phyloP scores from a whole-genome alignment of 495 filamentous ascomycete genomes.

The Xylaria castorea region DNA sequence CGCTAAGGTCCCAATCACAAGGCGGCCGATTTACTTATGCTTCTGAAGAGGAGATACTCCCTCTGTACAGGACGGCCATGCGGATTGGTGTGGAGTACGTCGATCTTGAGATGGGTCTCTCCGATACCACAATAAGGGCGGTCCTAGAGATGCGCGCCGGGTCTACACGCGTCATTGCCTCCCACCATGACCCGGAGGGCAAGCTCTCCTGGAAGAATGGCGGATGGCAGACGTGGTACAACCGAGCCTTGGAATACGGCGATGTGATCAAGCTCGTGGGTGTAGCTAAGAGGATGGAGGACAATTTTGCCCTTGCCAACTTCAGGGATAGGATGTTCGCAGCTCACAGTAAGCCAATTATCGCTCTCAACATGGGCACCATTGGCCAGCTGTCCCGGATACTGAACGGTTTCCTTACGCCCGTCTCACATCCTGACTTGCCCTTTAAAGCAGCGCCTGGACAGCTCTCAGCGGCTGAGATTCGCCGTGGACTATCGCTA shows the following conservation, averaged over 20 bases:
- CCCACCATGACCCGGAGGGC: conserved; percentile 87
- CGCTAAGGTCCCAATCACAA: conserved; percentile 83
- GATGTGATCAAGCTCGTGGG: conserved; percentile 96
- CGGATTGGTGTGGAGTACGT: conserved; percentile 89
- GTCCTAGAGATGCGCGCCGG: conserved; percentile 73
- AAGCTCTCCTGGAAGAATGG: conserved; percentile 85
- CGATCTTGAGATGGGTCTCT: conserved; percentile 90
- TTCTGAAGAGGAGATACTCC: conserved; percentile 68
- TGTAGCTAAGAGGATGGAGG: conserved; percentile 73
- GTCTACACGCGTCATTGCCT: conserved; percentile 84
- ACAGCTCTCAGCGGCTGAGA: conserved; percentile 90
- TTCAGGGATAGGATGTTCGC: conserved; percentile 80
- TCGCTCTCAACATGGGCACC: conserved; percentile 95
- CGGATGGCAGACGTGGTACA: conserved; percentile 87
- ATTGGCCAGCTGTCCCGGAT: conserved; percentile 88
- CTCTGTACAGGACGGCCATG: conserved; percentile 79
- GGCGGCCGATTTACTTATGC: conserved; percentile 88
- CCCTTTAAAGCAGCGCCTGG: conserved; percentile 95
- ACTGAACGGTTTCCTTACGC: conserved; percentile 91
- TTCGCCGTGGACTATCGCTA: conserved; percentile 75
- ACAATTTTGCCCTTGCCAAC: conserved; percentile 83
- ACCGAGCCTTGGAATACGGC: conserved; percentile 82
- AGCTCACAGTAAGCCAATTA: conserved; percentile 78
- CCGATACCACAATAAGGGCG: conserved; percentile 56
- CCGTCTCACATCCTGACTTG: conserved; percentile 87